Percentiles rank a stretch among this genome's conserved stretches.
These are phyloP conservation scores for Coprinopsis strossmayeri DNA, from an alignment of 768 basidiomycete species.

Conservation along the genomic window DNA sequence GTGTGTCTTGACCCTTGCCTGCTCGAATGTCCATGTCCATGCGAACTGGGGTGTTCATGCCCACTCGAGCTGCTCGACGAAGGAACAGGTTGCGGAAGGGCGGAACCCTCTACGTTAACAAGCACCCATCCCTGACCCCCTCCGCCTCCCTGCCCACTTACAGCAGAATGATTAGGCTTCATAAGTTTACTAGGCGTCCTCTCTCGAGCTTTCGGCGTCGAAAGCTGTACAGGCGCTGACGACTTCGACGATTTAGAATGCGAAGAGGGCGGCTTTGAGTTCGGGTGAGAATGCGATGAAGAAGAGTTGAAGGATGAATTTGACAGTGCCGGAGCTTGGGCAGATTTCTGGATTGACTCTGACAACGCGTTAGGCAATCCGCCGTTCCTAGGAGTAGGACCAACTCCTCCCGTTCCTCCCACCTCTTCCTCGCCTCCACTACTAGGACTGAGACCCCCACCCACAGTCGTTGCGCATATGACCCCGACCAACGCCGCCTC, in stretches of 20 bases:
- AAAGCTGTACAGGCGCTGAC: too few species aligned
- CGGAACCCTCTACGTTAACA: slow-evolving; percentile 47
- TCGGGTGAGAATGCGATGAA: too few species aligned
- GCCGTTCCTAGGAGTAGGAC: not conserved
- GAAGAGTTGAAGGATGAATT: too few species aligned
- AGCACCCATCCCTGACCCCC: slow-evolving; percentile 59
- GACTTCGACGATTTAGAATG: too few species aligned
- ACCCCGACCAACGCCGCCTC: slow-evolving; percentile 56
- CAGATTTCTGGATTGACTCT: too few species aligned
- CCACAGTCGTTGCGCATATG: slow-evolving; percentile 26
- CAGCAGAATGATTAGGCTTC: slow-evolving; percentile 11
- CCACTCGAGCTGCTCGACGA: too few species aligned
- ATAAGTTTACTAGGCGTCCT: slow-evolving; percentile 21
- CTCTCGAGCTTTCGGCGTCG: slow-evolving; percentile 9
- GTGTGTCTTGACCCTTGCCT: not conserved
- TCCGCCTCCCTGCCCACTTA: slow-evolving; percentile 9
- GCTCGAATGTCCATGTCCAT: too few species aligned
- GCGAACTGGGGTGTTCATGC: too few species aligned
- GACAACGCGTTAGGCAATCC: too few species aligned
- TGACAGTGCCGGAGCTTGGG: too few species aligned
- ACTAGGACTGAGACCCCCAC: slow-evolving; percentile 6
- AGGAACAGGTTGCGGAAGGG: too few species aligned
- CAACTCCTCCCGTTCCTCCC: not conserved
- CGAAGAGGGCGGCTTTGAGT: too few species aligned
- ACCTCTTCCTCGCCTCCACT: not conserved